These are phyloP conservation scores for Pseudonitzschia pungens DNA, from an alignment of 108 stramenopile genomes.

Conservation along the genomic window DNA sequence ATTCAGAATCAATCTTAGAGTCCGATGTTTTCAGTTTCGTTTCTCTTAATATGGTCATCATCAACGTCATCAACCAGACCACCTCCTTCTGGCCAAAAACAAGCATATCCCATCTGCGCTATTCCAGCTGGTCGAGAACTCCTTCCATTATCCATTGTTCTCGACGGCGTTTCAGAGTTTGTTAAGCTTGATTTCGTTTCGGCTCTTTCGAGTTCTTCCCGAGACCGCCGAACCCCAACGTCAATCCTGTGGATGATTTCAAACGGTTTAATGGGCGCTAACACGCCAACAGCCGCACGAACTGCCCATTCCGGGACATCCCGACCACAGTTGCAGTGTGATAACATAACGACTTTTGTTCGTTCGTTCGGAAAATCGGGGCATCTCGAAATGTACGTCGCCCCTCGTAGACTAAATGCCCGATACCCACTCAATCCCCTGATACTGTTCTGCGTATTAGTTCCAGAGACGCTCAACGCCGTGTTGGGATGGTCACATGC, in stretches of 20 bases:
- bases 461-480: constrained; percentile 8
- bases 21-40: background rate
- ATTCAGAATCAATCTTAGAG: background rate
- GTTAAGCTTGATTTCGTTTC: background rate
- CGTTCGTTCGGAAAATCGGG: constrained; percentile 59
- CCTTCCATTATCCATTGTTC: background rate
- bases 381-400: constrained; percentile 60
- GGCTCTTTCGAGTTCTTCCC: constrained; percentile 13
- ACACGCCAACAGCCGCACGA: constrained; percentile 63
- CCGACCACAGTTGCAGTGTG: constrained; percentile 35
- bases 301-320: constrained; percentile 47
- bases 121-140: constrained; percentile 42
- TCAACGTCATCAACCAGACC: constrained; percentile 17
- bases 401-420: constrained; percentile 71
- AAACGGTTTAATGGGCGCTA: constrained; percentile 77
- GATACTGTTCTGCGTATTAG: background rate
- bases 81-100: constrained; percentile 60
- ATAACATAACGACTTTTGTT: constrained; percentile 59
- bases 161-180: background rate
- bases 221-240: background rate
- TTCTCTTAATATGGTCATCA: background rate
- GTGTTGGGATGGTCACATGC: constrained; percentile 59
- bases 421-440: constrained; percentile 26
- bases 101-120: constrained; percentile 48
- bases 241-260: constrained; percentile 58